Evolutionary conservation across 306 rosid species (phyloP), one percentile per base, ranked within the genome.

Genomic region (Cucumis cinereus): DNA sequence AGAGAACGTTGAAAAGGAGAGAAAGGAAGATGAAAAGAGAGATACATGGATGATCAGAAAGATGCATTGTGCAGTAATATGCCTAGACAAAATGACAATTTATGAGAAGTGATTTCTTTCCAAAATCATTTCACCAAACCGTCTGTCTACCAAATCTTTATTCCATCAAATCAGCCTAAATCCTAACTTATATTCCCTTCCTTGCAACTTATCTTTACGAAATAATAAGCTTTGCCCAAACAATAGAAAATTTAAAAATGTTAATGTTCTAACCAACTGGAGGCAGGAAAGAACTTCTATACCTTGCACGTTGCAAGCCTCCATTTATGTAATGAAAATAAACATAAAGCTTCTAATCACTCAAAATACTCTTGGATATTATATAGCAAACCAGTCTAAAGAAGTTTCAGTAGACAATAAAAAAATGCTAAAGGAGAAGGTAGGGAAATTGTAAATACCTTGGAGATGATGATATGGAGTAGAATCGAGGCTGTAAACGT

Each of bases 401-500:
- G 54, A 47, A 20, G 35, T 60, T 47, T 23, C 57, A 10, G 60
- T 6, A 50, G 35, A 72, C 6, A 16, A 45, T 49, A 24, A 60
- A 26, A 58, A 49, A 69, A 60, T 69, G 57, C 28, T 67, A 7
- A 66, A 49, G 11, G 4, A 52, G 73, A 12, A 11, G 54, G 47
- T 19, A 55, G 30, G 23, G 75, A 20, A 23, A 5, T 26, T 41
- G 22, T 35, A 75, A 56, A 64, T 36, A 88, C 99, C 89, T 89
- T 19, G 99, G 93, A 69, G 99, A 95, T 38, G 99, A 95, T 45
- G 99, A 95, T 75, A 95, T 95, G 69, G 99, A 95, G 79, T 95
- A 95, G 85, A 73, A 95, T 88, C 99, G 89, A 13, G 99, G 99
- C 85, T 81, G 98, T 83, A 92, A 87, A 67, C 97, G 94, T 38